Base-by-base conservation (phyloP, 1,139 yeast genomes). In the Blastobotrys arbuscula region DNA sequence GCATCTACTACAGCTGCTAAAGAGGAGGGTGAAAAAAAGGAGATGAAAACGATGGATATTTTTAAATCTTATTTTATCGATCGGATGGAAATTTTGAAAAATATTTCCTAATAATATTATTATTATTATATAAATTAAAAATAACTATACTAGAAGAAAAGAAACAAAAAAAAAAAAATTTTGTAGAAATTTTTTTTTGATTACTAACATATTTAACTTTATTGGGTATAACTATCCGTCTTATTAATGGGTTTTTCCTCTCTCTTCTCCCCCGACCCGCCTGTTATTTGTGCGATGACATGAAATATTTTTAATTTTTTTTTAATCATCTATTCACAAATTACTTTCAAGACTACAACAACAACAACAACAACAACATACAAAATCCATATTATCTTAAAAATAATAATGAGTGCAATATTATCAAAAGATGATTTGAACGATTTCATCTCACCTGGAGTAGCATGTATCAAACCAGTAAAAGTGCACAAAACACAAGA, bases 361-460 rank as follows among this genome's bases (percentile, higher is more conserved):
- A 33, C 9, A 8, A 15, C 15, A 8, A 35, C 38, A 20, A 35
- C 4, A n/a, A 35, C 18, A 7, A 33, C 37, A 33, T 18, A 8
- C 31, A 28, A 13, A n/a, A n/a, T n/a, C n/a, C n/a, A n/a, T n/a
- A n/a, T n/a, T n/a, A n/a, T 13, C 13, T 10, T 16, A 5, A 36
- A n/a, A 38, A 21, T 3, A 13, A 40, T 6, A 40, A 89, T 89
- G 97, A 84, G 95, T 69, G 87, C 96, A 3, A 72, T 89, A 45
- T 73, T 90, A 51, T 84, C 95, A 21, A 90, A 88, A 26, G 92
- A 86, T 53, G 97, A 92, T 61, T 71, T 92, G 53, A 94, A 94
- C 67, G 99, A 92, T 69, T 92, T 89, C 68, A 90, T 92, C 47
- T 77, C 87, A 42, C 98, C 98, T 0, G 95, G 96, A 0, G 82